A percentile compares a stretch with the other conserved stretches of the same genome.
phyloP scores from a whole-genome alignment of 768 basidiomycete species.

The Daedalea quercina region DNA sequence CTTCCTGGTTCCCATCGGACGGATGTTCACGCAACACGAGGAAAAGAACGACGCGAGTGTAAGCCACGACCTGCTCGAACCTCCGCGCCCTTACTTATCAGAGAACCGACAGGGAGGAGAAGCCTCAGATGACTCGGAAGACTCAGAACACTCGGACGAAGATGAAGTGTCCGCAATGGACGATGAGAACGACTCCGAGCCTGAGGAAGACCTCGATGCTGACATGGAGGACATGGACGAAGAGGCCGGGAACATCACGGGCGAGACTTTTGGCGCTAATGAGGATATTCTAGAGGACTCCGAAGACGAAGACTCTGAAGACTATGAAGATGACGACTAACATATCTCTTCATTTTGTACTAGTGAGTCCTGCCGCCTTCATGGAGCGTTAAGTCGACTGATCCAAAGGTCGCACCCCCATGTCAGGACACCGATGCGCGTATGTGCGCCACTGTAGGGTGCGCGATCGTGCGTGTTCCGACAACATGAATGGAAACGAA shows the following conservation, averaged over 20 bases:
- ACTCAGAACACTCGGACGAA: conserved; percentile 35
- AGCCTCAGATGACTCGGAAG: conserved; percentile 23
- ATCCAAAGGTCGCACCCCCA: no score
- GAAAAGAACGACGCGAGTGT: conserved; percentile 75
- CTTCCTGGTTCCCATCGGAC: conserved; percentile 70
- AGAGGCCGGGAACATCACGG: conserved; percentile 23
- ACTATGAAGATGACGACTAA: no score
- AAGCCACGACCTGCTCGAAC: not conserved
- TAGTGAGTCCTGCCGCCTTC: no score
- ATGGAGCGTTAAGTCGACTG: no score
- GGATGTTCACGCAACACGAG: conserved; percentile 66
- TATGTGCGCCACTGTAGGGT: no score
- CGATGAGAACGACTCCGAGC: conserved; percentile 22
- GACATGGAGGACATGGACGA: conserved; percentile 51
- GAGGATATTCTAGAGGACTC: conserved; percentile 23
- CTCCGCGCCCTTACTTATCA: not conserved
- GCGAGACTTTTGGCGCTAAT: conserved; percentile 40
- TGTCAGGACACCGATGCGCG: no score
- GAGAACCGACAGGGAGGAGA: conserved; percentile 24
- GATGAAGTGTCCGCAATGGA: conserved; percentile 30
- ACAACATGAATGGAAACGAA: no score
- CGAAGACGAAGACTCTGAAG: conserved; percentile 2
- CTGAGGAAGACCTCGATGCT: conserved; percentile 52
- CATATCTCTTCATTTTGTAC: no score
- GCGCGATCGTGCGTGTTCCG: no score